Evolutionary conservation across 768 basidiomycete species (phyloP), one percentile per base, ranked within the genome.

Genomic region (Amanita exitialis): DNA sequence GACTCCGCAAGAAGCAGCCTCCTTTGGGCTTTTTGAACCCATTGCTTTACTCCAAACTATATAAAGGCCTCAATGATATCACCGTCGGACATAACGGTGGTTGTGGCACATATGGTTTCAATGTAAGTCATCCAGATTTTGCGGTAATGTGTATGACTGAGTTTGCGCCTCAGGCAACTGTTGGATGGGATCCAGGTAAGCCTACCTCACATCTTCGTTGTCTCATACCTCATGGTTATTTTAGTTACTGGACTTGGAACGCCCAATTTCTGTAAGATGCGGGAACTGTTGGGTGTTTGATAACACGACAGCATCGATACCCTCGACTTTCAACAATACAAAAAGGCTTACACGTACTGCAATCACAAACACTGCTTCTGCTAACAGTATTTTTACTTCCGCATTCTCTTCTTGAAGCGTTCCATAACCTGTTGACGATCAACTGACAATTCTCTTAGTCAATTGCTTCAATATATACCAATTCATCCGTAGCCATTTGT

Each of bases 341-440:
- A 39, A n/a, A n/a, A 39, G 20, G 47, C 9, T 21, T 6, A 38
- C 20, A 39, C 20, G 12, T 36, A 36, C n/a, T 18, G n/a, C 20
- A 47, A 20, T 16, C 30, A 47, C n/a, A 36, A 20, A 15, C 30
- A 13, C 10, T 30, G 4, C 6, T 20, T 47, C 12, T 23, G 44
- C 23, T 27, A 18, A 36, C 9, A 36, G 1, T 38, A 9, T 6
- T 20, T n/a, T 69, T 68, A 89, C 63, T 84, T 86, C 36, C 86
- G 79, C 88, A 92, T 90, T 52, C 93, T 74, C 69, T 98, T 96
- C 76, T 95, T 97, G 76, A 97, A 98, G 28, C 95, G 81, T 66
- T 95, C 92, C 89, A 93, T 89, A 49, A 90, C 89, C 87, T 90
- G 56, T 36, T 32, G 28, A 46, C 36, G 25, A 12, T 42, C 25